A percentile compares a stretch with the other conserved stretches of the same genome.
Evolutionary conservation across 192 early-diverging fungal genomes (phyloP).

Genomic region (Tieghemiomyces parasiticus): DNA sequence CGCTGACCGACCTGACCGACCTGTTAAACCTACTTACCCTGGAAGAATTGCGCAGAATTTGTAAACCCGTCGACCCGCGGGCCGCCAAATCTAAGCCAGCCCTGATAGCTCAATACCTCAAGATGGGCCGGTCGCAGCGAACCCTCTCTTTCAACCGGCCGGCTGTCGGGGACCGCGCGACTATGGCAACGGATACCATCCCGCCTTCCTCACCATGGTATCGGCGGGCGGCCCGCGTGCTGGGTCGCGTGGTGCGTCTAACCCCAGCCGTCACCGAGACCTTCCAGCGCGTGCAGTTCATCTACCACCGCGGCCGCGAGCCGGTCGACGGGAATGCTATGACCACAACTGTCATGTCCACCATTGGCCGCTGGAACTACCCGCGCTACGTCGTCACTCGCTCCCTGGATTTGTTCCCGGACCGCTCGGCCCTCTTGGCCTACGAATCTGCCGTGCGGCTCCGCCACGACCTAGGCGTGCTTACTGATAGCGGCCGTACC

Average conservation of each 20-base stretch:
- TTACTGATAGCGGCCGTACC: neutral
- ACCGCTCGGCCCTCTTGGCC: neutral
- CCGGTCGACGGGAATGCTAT: neutral
- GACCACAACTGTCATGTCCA: neutral
- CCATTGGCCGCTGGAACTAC: constrained; percentile 10
- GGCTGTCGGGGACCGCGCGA: neutral
- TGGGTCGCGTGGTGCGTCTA: neutral
- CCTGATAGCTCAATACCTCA: neutral
- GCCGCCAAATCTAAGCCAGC: neutral
- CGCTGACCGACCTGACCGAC: neutral
- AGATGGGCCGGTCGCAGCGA: neutral
- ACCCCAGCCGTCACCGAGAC: neutral
- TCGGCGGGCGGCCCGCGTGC: neutral
- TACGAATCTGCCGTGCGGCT: neutral
- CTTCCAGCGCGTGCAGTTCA: constrained; percentile 1
- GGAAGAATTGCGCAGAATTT: constrained; percentile 1
- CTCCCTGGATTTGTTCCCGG: constrained; percentile 7
- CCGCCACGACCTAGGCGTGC: neutral
- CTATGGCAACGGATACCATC: too few species aligned
- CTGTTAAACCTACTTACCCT: neutral
- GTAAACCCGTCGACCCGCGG: neutral
- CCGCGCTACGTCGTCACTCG: constrained; percentile 4
- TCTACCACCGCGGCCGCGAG: constrained; percentile 7
- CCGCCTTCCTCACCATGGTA: neutral
- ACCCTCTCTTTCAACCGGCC: neutral